Conservation (phyloP, 768 basidiomycete genomes). For the Lepiota brunneoincarnata region DNA sequence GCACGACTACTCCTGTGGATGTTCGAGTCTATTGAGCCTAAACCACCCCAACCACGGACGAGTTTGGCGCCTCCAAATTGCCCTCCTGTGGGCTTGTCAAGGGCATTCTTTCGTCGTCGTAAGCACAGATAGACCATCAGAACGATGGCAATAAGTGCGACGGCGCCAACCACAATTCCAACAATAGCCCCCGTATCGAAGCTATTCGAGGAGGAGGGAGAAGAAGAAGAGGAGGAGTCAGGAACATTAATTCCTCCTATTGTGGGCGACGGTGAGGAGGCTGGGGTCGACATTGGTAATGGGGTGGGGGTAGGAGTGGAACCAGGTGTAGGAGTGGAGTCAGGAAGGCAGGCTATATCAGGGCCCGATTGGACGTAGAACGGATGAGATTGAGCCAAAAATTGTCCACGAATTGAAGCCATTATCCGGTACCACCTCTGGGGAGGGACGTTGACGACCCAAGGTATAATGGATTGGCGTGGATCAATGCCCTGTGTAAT, state of each 20-base stretch:
- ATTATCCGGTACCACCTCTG: conserved; percentile 45
- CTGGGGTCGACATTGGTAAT: conserved; percentile 17
- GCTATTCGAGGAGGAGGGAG: conserved; percentile 21
- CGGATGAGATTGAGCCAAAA: conserved; percentile 15
- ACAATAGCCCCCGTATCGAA: conserved; percentile 43
- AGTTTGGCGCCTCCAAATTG: conserved; percentile 7
- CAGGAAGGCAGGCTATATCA: conserved; percentile 32
- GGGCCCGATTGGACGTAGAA: conserved; percentile 30
- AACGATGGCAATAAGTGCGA: conserved; percentile 31
- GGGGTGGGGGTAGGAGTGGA: conserved; percentile 15
- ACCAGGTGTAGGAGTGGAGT: conserved; percentile 12
- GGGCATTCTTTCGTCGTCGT: conserved; percentile 17
- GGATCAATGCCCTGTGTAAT: conserved; percentile 25
- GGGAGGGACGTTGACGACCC: conserved; percentile 43
- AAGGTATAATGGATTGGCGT: conserved; percentile 25
- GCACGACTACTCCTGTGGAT: neutral
- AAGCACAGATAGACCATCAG: conserved; percentile 31
- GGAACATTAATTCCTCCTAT: neutral
- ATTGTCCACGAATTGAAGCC: conserved; percentile 23
- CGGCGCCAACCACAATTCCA: conserved; percentile 50
- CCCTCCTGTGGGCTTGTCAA: conserved; percentile 5
- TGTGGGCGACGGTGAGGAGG: conserved; percentile 1
- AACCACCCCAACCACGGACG: conserved; percentile 25
- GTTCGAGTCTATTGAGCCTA: conserved; percentile 31
- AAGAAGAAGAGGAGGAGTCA: conserved; percentile 18